phyloP scores from a whole-genome alignment of 441 rosid species.

The Gossypium schwendimanii region DNA sequence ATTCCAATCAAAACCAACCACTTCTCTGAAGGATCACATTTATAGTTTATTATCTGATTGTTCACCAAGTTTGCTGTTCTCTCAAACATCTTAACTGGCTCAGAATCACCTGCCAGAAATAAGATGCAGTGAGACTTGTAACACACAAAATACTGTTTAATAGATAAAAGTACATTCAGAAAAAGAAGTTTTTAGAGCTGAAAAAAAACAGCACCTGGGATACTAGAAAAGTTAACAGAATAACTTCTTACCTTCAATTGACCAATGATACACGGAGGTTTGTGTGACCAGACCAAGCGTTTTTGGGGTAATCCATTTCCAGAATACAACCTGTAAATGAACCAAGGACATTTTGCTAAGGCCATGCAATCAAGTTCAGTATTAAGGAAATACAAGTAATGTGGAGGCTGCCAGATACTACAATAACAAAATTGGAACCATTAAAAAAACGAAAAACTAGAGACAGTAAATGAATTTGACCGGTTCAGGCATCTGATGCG shows the following conservation, averaged over 20 bases:
- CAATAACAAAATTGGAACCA: not conserved
- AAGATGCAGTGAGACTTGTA: not conserved
- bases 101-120: conserved; percentile 69
- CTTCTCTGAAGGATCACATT: conserved; percentile 89
- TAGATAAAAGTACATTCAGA: not conserved
- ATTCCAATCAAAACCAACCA: conserved; percentile 98
- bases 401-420: not conserved
- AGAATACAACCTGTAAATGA: conserved; percentile 68
- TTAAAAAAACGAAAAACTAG: not conserved
- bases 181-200: not conserved
- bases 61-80: conserved; percentile 88
- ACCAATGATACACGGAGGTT: conserved; percentile 89
- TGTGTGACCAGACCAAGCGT: conserved; percentile 95
- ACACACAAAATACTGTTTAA: not conserved
- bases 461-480: conserved; percentile 26
- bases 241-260: conserved; percentile 68
- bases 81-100: conserved; percentile 94
- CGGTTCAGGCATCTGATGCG: conserved; percentile 99
- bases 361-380: not conserved
- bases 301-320: conserved; percentile 95
- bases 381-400: not conserved
- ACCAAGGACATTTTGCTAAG: not conserved
- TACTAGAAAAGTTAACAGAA: not conserved
- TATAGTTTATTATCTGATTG: conserved; percentile 95
- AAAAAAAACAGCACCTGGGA: not conserved